Evolutionary conservation across 2,329 filamentous ascomycete genomes (phyloP), one percentile per base, ranked within the genome.

Genomic region (Fusarium agapanthi): DNA sequence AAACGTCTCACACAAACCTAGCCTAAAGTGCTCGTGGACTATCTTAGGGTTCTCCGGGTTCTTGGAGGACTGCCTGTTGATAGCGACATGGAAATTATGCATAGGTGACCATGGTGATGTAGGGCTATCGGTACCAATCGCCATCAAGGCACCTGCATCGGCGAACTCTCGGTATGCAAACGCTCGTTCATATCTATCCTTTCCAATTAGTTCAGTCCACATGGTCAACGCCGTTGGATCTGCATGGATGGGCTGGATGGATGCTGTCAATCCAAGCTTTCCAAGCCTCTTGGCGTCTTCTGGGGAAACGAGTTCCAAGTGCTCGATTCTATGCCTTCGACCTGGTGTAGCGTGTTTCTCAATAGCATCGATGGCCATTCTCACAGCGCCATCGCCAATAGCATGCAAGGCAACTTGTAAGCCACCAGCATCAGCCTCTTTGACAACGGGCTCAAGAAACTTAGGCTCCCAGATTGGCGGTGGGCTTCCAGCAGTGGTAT

Each of bases 341-440:
- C 81, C 82, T 0, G 85, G 83, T 53, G 75, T 80, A 0, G 78
- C 80, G 45, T 79, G 78, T 62, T 73, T 79, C 40, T 79, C 86
- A 20, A 91, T 82, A 0, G 83, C 83, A 72, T 91, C 86, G 47
- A 91, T 83, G 6, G 88, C 88, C 67, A 86, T 85, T 32, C 80
- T 82, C n/a, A 90, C 83, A 6, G 89, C 88, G 22, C 82, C 83
- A 67, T 91, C 89, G 28, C 89, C 89, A 65, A 91, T 91, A 28
- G 89, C 89, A 76, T 91, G 89, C 7, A 91, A 81, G 0, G 89
- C 89, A 58, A 88, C 85, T 74, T 91, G 89, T 20, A 91, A 74
- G 1, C 86, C 86, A 5, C 84, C 85, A 10, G 80, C 81, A 53
- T 85, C 84, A 7, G 89, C 89, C 41, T 82, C 83, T 56, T 82